A percentile compares a stretch with the other conserved stretches of the same genome.
Evolutionary conservation across 305 asterid species (phyloP).

Genomic region (Fraxinus latifolia): DNA sequence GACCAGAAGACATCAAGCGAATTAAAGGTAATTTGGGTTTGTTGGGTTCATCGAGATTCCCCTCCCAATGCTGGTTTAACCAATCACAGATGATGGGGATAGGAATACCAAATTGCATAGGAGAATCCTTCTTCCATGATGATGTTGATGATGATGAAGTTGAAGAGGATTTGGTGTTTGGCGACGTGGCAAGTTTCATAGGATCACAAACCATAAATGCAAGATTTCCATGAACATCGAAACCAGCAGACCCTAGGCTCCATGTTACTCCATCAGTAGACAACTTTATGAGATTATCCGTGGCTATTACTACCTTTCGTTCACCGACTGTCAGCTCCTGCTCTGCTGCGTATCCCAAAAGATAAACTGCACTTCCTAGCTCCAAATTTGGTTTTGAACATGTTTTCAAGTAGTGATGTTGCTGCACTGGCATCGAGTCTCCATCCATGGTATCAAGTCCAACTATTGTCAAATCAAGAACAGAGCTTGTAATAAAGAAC

Average conservation of each 20-base stretch:
- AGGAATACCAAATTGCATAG: constrained; percentile 91
- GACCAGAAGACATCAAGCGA: constrained; percentile 83
- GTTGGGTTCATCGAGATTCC: constrained; percentile 83
- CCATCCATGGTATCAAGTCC: constrained; percentile 87
- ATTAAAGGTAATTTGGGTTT: constrained; percentile 82
- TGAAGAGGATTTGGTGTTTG: constrained; percentile 67
- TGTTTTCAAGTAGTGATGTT: constrained; percentile 64
- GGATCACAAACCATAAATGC: constrained; percentile 99
- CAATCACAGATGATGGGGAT: constrained; percentile 85
- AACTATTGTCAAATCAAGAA: constrained; percentile 90
- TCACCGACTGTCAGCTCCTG: constrained; percentile 77
- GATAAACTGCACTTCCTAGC: constrained; percentile 72
- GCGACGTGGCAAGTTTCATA: constrained; percentile 94
- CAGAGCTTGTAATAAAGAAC: constrained; percentile 87
- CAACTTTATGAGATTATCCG: constrained; percentile 87
- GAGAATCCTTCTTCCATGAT: constrained; percentile 66
- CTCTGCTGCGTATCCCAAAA: constrained; percentile 70
- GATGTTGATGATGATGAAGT: constrained; percentile 81
- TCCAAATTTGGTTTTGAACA: constrained; percentile 75
- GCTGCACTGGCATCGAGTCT: constrained; percentile 56
- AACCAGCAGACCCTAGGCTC: constrained; percentile 98
- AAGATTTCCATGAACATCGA: constrained; percentile 85
- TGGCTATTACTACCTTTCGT: constrained; percentile 89
- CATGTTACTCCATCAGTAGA: constrained; percentile 78
- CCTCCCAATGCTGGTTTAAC: constrained; percentile 98